phyloP scores from a whole-genome alignment of 2,329 filamentous ascomycete species.

The Neurospora sp. region DNA sequence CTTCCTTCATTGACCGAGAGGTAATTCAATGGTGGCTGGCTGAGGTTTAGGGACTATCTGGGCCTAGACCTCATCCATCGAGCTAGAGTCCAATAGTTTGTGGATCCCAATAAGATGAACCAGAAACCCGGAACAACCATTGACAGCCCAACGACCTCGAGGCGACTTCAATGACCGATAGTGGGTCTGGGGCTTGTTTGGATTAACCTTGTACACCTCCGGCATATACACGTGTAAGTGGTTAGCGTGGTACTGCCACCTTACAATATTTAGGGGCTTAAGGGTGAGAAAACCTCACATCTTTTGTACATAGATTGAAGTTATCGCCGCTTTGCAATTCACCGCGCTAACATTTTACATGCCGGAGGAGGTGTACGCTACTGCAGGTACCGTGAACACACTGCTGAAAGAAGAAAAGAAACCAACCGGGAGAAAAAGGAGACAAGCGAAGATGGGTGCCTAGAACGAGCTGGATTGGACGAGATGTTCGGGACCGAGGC shows the following conservation, averaged over 20 bases:
- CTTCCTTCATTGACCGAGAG: not conserved
- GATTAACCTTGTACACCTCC: too few relatives aligned
- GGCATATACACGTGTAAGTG: too few relatives aligned
- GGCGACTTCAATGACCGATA: not conserved
- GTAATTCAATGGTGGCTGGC: not conserved
- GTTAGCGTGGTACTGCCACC: too few relatives aligned
- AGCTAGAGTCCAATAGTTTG: not conserved
- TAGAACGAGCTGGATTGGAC: not conserved
- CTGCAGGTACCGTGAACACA: not conserved
- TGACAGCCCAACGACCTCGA: not conserved
- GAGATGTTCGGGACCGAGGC: not conserved
- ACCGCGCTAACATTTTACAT: too few relatives aligned
- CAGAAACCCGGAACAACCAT: not conserved
- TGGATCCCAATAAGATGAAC: not conserved
- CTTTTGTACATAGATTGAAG: too few relatives aligned
- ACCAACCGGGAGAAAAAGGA: not conserved
- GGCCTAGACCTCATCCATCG: not conserved
- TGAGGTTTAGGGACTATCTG: not conserved
- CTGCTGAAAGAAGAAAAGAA: not conserved
- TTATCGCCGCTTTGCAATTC: too few relatives aligned
- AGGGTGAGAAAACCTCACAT: too few relatives aligned
- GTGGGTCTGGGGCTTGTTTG: not conserved
- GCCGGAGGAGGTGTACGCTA: not conserved
- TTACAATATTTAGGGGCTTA: too few relatives aligned
- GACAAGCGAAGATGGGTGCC: not conserved